phyloP scores from a whole-genome alignment of 2,329 filamentous ascomycete species.

The Xylariaceae sp. region DNA sequence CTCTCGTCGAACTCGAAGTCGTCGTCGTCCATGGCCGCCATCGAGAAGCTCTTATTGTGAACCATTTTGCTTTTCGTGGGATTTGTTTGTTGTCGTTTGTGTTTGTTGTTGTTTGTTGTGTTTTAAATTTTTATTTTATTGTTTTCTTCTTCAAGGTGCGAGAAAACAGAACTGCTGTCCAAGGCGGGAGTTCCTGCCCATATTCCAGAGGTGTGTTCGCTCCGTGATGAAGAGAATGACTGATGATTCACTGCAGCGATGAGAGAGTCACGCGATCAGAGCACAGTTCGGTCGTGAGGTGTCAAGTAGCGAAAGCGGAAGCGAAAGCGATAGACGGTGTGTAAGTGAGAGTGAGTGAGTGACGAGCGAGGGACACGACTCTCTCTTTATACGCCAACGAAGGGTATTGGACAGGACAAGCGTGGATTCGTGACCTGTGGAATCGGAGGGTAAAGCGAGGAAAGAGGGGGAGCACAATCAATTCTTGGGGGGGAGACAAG shows the following conservation, averaged over 20 bases:
- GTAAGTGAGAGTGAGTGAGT: constrained; percentile 11
- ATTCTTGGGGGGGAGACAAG: constrained; percentile 23
- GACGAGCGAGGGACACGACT: background rate
- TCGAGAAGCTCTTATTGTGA: constrained; percentile 33
- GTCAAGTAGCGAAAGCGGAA: background rate
- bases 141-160: constrained; percentile 21
- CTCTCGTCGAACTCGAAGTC: constrained; percentile 47
- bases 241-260: constrained; percentile 8
- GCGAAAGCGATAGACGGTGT: constrained; percentile 1
- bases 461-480: constrained; percentile 18
- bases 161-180: constrained; percentile 21
- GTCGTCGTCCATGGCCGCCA: constrained; percentile 33
- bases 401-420: background rate
- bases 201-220: constrained; percentile 20
- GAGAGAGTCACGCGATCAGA: constrained; percentile 24
- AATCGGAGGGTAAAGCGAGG: constrained; percentile 15
- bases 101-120: background rate
- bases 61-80: constrained; percentile 25
- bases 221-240: constrained; percentile 2
- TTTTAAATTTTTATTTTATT: background rate
- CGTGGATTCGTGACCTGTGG: constrained; percentile 18
- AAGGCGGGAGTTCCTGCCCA: constrained; percentile 23
- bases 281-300: constrained; percentile 6
- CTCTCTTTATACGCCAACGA: constrained; percentile 7
- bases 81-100: background rate